These are phyloP conservation scores for Golovinomyces cichoracearum DNA, from an alignment of 2,329 filamentous ascomycete genomes.

Conservation along the genomic window DNA sequence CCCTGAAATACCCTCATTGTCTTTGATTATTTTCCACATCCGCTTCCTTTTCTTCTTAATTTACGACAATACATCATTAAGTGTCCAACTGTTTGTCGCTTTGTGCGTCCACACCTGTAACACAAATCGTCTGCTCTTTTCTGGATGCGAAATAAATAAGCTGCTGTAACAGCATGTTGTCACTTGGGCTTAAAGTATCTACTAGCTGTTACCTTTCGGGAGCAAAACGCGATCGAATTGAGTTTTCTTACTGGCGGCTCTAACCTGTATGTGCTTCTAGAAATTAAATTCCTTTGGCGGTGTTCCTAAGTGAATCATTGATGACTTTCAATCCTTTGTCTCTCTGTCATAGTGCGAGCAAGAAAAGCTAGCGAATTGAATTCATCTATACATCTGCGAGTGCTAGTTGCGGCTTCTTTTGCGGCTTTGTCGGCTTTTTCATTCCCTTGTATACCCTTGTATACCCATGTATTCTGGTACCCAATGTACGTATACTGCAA, in stretches of 20 bases:
- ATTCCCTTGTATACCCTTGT: not conserved
- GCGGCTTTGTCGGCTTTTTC: not conserved
- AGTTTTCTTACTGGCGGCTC: not conserved
- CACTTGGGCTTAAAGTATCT: not conserved
- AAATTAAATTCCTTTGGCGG: not conserved
- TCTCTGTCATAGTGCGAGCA: not conserved
- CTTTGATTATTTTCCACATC: not conserved
- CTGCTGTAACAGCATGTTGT: not conserved
- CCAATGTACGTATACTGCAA: not conserved
- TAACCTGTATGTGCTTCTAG: not conserved
- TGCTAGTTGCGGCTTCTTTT: not conserved
- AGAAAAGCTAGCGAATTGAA: not conserved
- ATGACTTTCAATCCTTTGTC: not conserved
- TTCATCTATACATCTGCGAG: not conserved
- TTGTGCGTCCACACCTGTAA: no score
- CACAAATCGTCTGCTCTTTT: not conserved
- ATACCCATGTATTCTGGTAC: not conserved
- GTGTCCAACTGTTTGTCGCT: not conserved
- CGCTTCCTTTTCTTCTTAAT: not conserved
- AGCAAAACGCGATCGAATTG: not conserved
- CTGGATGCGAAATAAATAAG: not conserved
- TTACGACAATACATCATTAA: not conserved
- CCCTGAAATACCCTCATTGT: not conserved
- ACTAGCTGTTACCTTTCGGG: not conserved
- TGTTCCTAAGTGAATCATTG: not conserved